phyloP scores from a whole-genome alignment of 352 stramenopile species.

The Peronospora tabacina region DNA sequence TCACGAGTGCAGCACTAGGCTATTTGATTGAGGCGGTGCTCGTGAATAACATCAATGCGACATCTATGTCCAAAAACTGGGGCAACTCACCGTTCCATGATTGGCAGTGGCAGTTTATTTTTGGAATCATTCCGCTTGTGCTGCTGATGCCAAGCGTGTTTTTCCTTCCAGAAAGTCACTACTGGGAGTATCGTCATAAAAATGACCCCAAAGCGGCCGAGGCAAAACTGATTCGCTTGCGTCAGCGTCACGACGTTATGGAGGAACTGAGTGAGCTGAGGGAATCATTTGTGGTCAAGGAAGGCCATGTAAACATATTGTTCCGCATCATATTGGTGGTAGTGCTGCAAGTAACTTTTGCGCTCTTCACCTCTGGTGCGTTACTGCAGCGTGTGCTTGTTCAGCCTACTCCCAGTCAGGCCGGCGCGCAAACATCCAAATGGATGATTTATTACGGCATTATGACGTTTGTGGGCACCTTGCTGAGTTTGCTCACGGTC shows the following conservation, averaged over 20 bases:
- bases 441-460: constrained; percentile 77
- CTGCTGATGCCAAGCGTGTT: constrained; percentile 49
- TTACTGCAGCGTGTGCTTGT: constrained; percentile 61
- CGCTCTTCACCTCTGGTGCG: constrained; percentile 58
- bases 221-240: constrained; percentile 49
- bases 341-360: constrained; percentile 55
- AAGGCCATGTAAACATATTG: constrained; percentile 48
- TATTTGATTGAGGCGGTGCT: constrained; percentile 77
- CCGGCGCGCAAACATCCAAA: constrained; percentile 52
- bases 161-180: constrained; percentile 68
- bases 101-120: constrained; percentile 80
- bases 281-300: constrained; percentile 60
- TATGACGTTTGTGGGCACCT: constrained; percentile 60
- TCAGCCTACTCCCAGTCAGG: constrained; percentile 32
- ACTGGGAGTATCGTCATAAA: constrained; percentile 67
- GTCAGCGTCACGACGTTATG: constrained; percentile 76
- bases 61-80: constrained; percentile 54
- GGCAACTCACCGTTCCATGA: constrained; percentile 58
- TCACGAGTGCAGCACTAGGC: constrained; percentile 54
- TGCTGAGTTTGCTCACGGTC: constrained; percentile 67
- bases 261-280: constrained; percentile 69
- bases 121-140: constrained; percentile 57
- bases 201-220: constrained; percentile 61
- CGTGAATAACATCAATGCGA: constrained; percentile 62
- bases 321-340: constrained; percentile 66